These are phyloP conservation scores for Cryptococcus sp. DNA, from an alignment of 1,284 basidiomycete species.

Conservation along the genomic window DNA sequence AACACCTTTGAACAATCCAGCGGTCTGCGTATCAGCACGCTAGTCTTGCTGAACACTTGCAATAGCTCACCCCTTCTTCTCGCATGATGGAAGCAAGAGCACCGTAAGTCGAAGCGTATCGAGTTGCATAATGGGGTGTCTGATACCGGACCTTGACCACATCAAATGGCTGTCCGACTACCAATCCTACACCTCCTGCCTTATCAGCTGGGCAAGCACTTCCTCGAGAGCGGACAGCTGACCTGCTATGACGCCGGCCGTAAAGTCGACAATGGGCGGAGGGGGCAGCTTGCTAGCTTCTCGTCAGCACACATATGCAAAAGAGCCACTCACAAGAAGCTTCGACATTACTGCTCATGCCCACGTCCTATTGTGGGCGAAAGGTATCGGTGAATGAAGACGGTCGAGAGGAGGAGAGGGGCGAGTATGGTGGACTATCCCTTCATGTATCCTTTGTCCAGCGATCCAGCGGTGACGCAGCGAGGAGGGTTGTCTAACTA, in stretches of 20 bases:
- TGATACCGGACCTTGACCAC: slow-evolving; percentile 47
- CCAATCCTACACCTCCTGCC: slow-evolving; percentile 43
- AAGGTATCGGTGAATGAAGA: neutral
- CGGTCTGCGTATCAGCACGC: too few species aligned
- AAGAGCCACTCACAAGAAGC: neutral
- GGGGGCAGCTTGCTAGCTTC: slow-evolving; percentile 6
- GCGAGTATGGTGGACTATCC: neutral
- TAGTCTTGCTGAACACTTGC: too few species aligned
- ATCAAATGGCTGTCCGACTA: slow-evolving; percentile 47
- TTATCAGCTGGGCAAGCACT: neutral
- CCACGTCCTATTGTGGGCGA: neutral
- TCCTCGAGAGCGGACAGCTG: neutral
- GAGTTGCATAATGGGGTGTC: slow-evolving; percentile 37
- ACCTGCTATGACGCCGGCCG: slow-evolving; percentile 42
- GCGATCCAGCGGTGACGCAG: too few species aligned
- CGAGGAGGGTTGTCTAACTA: too few species aligned
- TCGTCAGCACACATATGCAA: neutral
- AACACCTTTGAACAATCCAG: slow-evolving; percentile 46
- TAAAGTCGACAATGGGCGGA: slow-evolving; percentile 39
- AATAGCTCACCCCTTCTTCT: slow-evolving; percentile 23
- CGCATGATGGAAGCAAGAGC: slow-evolving; percentile 42
- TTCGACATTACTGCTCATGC: slow-evolving; percentile 1
- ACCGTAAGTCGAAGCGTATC: slow-evolving; percentile 36
- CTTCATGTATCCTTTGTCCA: neutral
- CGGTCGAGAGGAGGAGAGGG: neutral